Base-by-base conservation (phyloP, 768 basidiomycete genomes). In the Coprinellus micaceus region DNA sequence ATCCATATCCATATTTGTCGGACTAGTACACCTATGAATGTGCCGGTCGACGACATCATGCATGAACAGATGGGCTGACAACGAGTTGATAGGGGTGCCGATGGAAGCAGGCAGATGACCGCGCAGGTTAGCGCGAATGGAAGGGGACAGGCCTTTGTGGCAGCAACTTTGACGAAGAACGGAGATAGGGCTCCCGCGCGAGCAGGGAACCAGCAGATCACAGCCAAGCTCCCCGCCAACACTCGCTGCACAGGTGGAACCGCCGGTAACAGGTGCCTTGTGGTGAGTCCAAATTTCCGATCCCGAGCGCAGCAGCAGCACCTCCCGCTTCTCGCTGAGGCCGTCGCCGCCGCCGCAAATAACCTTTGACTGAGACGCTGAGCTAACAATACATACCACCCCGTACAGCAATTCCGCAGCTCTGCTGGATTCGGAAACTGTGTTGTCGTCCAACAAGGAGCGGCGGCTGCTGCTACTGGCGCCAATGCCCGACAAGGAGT, bases 341-440 rank as follows among this genome's bases (percentile, higher is more conserved):
- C n/a, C n/a, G n/a, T n/a, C n/a, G n/a, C n/a, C n/a, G n/a, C n/a
- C n/a, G n/a, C n/a, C n/a, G n/a, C n/a, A n/a, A n/a, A n/a, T 51
- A 24, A 12, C 36, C 37, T 52, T 47, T 26, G 47, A 30, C 12
- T 0, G 7, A 26, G 11, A 26, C 37, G 26, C 15, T 25, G 19
- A 4, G 29, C 22, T 21, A 24, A 11, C 6, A 19, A 9, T 15
- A 7, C 7, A 48, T 13, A 22, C 24, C 40, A 21, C 43, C 17
- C 30, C 17, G 9, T 53, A 9, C 51, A 75, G 68, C 75, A 78
- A 26, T 78, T 83, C 61, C 74, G 67, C 41, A 78, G 80, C 19
- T 66, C 76, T 19, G 75, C 72, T 22, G 77, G 79, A 26, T 82
- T 82, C 65, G 82, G 82, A 52, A 82, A 80, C 64, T 84, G 82